phyloP scores from a whole-genome alignment of 116 monocot species.

The Trichopus zeylanicus region DNA sequence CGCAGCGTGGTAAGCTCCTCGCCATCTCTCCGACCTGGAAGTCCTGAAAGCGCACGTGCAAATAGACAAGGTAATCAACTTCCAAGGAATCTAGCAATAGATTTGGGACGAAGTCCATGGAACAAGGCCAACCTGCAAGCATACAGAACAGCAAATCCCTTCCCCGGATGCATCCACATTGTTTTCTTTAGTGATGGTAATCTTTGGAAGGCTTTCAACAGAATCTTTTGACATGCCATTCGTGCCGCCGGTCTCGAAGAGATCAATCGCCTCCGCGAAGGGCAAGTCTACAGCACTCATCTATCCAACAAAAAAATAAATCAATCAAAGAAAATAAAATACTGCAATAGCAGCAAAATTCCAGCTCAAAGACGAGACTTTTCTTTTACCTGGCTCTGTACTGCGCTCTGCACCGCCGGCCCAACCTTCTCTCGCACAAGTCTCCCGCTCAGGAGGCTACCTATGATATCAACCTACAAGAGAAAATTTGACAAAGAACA shows the following conservation, averaged over 20 bases:
- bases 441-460: constrained; percentile 47
- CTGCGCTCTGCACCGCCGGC: constrained; percentile 57
- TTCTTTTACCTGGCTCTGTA: constrained; percentile 87
- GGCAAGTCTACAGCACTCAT: constrained; percentile 49
- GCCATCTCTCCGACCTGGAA: constrained; percentile 49
- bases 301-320: constrained; percentile 11
- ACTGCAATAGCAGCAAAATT: too few species aligned
- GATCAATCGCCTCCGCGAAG: constrained; percentile 30
- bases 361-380: too few species aligned
- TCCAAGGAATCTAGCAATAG: neutral
- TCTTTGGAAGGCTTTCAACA: constrained; percentile 32
- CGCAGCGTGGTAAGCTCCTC: constrained; percentile 57
- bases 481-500: too few species aligned
- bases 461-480: constrained; percentile 40
- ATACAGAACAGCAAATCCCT: constrained; percentile 42
- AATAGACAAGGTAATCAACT: neutral
- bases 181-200: constrained; percentile 20
- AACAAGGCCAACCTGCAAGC: constrained; percentile 37
- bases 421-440: constrained; percentile 50
- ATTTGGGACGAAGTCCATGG: neutral
- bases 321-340: too few species aligned
- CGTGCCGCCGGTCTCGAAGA: constrained; percentile 49
- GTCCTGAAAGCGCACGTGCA: constrained; percentile 40
- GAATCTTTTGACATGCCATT: constrained; percentile 36
- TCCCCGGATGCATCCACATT: constrained; percentile 34